Evolutionary conservation across 768 basidiomycete species (phyloP).

Genomic region (Pisolithus orientalis): DNA sequence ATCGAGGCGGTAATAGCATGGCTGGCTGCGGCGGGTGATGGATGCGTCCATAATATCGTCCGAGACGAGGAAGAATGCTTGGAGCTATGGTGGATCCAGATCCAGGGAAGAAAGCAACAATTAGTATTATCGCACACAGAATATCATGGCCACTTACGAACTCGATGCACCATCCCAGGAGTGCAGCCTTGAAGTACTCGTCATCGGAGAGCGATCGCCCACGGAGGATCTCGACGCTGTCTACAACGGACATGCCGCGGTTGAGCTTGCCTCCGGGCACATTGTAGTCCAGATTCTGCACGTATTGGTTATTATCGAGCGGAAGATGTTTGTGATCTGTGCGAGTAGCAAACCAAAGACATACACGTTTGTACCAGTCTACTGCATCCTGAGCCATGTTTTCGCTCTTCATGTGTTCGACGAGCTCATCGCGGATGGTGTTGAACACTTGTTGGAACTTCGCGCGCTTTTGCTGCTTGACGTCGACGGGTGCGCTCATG

Average conservation of each 20-base stretch:
- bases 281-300: constrained; percentile 84
- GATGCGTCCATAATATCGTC: constrained; percentile 98
- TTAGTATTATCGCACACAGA: background rate
- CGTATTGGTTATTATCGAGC: background rate
- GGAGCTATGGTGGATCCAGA: constrained; percentile 49
- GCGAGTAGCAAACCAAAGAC: constrained; percentile 17
- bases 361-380: constrained; percentile 78
- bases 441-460: constrained; percentile 73
- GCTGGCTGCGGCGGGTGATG: constrained; percentile 89
- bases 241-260: constrained; percentile 92
- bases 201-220: constrained; percentile 65
- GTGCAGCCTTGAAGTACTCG: constrained; percentile 83
- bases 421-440: constrained; percentile 69
- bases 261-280: constrained; percentile 97
- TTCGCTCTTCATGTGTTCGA: constrained; percentile 58
- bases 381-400: constrained; percentile 81
- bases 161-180: constrained; percentile 95
- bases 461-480: constrained; percentile 42
- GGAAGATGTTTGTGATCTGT: background rate
- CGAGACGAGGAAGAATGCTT: constrained; percentile 95
- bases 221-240: constrained; percentile 84
- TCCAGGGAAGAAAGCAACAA: background rate
- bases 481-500: constrained; percentile 19
- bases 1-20: constrained; percentile 84
- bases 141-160: constrained; percentile 51